A percentile compares a stretch with the other conserved stretches of the same genome.
These are phyloP conservation scores for Colletotrichum viniferum DNA, from an alignment of 2,329 filamentous ascomycete species.

Conservation along the genomic window DNA sequence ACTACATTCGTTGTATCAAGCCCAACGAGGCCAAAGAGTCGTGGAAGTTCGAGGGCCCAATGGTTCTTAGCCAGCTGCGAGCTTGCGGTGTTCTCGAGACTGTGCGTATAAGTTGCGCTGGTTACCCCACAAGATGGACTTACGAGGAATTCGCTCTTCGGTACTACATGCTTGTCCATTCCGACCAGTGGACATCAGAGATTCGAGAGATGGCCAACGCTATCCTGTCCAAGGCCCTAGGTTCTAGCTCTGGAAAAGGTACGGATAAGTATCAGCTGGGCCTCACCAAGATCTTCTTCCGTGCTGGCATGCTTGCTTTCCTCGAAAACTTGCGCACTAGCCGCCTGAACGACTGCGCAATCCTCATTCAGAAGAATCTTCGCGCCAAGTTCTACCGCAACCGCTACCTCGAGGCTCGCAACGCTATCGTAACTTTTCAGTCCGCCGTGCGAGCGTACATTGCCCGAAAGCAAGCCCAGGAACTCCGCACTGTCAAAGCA, in stretches of 20 bases:
- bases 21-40: slow-evolving; percentile 96
- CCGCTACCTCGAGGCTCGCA: slow-evolving; percentile 85
- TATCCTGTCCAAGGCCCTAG: slow-evolving; percentile 87
- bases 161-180: slow-evolving; percentile 98
- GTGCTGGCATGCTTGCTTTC: slow-evolving; percentile 97
- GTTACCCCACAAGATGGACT: slow-evolving; percentile 97
- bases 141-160: slow-evolving; percentile 97
- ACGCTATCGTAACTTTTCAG: slow-evolving; percentile 81
- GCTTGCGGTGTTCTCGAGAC: slow-evolving; percentile 99
- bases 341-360: slow-evolving; percentile 89
- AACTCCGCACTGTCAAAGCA: slow-evolving; percentile 81
- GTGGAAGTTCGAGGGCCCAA: slow-evolving; percentile 98
- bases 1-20: slow-evolving; percentile 99
- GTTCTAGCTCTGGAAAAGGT: slow-evolving; percentile 73
- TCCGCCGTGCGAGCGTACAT: slow-evolving; percentile 77
- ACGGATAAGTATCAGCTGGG: slow-evolving; percentile 97
- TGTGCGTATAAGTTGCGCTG: slow-evolving; percentile 94
- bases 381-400: slow-evolving; percentile 93
- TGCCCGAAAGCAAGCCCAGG: slow-evolving; percentile 77
- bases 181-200: slow-evolving; percentile 87
- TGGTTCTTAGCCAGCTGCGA: slow-evolving; percentile 96
- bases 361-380: slow-evolving; percentile 99
- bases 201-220: slow-evolving; percentile 93
- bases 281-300: slow-evolving; percentile 99
- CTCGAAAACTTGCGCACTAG: slow-evolving; percentile 91